Evolutionary conservation across 352 stramenopile species (phyloP).

Genomic region (Globisporangium iwayamae): DNA sequence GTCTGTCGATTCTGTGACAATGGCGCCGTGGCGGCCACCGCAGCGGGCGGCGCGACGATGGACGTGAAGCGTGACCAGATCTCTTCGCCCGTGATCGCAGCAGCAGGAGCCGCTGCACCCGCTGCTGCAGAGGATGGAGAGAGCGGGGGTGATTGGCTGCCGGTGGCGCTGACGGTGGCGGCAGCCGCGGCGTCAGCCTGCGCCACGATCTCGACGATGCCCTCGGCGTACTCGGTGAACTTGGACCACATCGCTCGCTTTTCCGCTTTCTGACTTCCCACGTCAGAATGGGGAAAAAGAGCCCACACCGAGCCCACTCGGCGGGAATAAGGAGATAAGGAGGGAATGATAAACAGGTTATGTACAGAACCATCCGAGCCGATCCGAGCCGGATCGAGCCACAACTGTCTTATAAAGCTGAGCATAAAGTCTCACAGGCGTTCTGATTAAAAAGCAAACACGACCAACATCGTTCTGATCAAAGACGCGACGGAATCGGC

Average conservation of each 20-base stretch:
- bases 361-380: no score
- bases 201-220: slow-evolving; percentile 67
- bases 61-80: slow-evolving; percentile 37
- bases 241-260: slow-evolving; percentile 58
- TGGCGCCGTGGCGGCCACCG: not conserved
- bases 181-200: slow-evolving; percentile 31
- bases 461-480: no score
- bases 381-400: no score
- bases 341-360: no score
- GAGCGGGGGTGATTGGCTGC: slow-evolving; percentile 16
- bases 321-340: no score
- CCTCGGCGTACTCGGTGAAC: slow-evolving; percentile 52
- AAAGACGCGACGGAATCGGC: no score
- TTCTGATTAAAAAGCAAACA: no score
- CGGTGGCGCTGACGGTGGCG: not conserved
- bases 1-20: slow-evolving; percentile 10
- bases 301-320: no score
- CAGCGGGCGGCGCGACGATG: slow-evolving; percentile 42
- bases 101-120: no score
- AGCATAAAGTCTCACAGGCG: no score
- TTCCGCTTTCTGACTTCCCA: not conserved
- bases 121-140: not conserved
- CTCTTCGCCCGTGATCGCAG: slow-evolving; percentile 23
- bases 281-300: not conserved
- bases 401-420: no score